Evolutionary conservation across 331 rosid species (phyloP).

Genomic region (Saraca asoca): DNA sequence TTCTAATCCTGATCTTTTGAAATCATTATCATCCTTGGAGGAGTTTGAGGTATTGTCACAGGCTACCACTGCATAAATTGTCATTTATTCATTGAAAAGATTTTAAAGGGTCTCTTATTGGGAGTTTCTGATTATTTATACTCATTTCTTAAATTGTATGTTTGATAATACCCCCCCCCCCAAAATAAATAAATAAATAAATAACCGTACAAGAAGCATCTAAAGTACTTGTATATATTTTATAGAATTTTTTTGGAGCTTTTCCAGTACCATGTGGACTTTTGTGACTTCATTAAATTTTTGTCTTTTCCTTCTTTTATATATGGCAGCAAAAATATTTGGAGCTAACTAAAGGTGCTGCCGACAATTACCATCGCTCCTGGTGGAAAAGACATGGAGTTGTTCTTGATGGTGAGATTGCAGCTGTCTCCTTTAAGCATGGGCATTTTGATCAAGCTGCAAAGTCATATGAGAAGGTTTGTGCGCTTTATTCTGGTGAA

Average conservation of each 20-base stretch:
- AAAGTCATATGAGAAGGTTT: constrained; percentile 96
- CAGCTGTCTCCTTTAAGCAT: constrained; percentile 76
- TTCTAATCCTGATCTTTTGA: constrained; percentile 63
- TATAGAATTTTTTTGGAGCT: constrained; percentile 8
- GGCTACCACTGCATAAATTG: constrained; percentile 13
- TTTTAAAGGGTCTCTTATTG: constrained; percentile 14
- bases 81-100: constrained; percentile 11
- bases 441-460: constrained; percentile 93
- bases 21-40: constrained; percentile 73
- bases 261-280: constrained; percentile 12
- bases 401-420: constrained; percentile 99
- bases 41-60: constrained; percentile 79
- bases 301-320: constrained; percentile 21
- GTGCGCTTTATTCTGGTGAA: constrained; percentile 94
- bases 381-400: constrained; percentile 99
- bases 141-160: constrained; percentile 13
- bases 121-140: constrained; percentile 30
- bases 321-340: constrained; percentile 81
- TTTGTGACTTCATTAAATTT: constrained; percentile 11
- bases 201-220: neutral
- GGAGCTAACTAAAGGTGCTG: constrained; percentile 94
- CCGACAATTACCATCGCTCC: constrained; percentile 86
- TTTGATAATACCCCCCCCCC: neutral
- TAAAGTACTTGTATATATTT: constrained; percentile 11
- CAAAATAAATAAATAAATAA: neutral